Base-by-base conservation (phyloP, 2,329 filamentous ascomycete species). In the Scleromitrula shiraiana region DNA sequence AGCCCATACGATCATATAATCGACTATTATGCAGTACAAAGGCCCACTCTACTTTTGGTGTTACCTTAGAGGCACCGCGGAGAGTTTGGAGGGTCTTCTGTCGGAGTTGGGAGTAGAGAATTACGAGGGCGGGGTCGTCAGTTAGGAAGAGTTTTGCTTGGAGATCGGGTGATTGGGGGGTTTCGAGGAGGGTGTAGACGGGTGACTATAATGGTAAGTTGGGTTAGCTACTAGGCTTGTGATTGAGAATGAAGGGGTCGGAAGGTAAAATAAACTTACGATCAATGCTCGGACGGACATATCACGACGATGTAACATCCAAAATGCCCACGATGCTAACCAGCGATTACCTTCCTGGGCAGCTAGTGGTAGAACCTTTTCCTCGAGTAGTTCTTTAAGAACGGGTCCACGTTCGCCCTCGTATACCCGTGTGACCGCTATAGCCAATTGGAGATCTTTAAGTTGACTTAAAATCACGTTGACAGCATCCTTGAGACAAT, bases 241-340 rank as follows among this genome's bases (percentile, higher is more conserved):
- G 12, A 14, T 32, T 4, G 41, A n/a, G 6, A 36, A 9, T 5
- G 8, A 15, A 15, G 24, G 19, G 14, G 35, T 5, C 4, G 3
- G 15, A 14, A 17, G n/a, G 17, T 14, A 24, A 23, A 14, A 33
- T 30, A 20, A 14, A 64, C 82, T 72, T 68, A 88, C 84, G 57
- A 95, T 84, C 3, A 98, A 71, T 6, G 85, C 81, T 44, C 87
- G 80, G 6, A 96, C 88, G 5, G 91, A 86, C 73, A 89, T 85
- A 56, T 94, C 86, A 51, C 83, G 80, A 53, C 85, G 78, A 30
- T 81, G 81, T 5, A 97, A 74, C 75, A 95, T 87, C 84, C 88
- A 95, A 63, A 95, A 95, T 2, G 88, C 87, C 93, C 93, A 98
- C 0, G 86, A 93, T 9, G 90, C 87, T 50, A 95, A 78, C 91